These are phyloP conservation scores for Backusella westeae DNA, from an alignment of 192 early-diverging fungal species.

Conservation along the genomic window DNA sequence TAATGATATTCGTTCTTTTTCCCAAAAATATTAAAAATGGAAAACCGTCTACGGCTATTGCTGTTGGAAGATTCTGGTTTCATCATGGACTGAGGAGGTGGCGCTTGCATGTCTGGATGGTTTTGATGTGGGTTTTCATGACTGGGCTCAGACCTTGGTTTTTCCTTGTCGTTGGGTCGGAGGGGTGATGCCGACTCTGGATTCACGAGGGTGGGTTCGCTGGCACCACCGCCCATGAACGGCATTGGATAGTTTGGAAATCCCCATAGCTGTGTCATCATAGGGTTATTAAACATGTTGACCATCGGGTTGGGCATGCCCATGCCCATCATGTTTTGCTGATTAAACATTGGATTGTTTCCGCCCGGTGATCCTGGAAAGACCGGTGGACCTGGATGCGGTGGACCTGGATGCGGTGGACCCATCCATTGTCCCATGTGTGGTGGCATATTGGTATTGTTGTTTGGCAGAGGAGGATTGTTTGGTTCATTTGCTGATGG, in stretches of 20 bases:
- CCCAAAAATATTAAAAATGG: background rate
- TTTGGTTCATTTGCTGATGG: background rate
- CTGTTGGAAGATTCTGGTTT: background rate
- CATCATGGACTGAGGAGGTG: background rate
- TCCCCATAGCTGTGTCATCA: background rate
- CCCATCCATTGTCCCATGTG: background rate
- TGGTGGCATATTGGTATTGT: background rate
- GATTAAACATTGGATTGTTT: background rate
- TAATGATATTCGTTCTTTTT: slow-evolving; percentile 2
- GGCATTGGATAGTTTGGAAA: background rate
- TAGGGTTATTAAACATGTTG: background rate
- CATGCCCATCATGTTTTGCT: slow-evolving; percentile 1
- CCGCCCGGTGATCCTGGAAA: background rate
- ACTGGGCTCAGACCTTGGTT: background rate
- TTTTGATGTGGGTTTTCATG: background rate
- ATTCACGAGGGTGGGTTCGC: background rate
- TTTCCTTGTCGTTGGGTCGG: background rate
- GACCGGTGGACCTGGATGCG: background rate
- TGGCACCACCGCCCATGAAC: background rate
- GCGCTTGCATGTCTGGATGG: background rate
- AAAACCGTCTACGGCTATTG: background rate
- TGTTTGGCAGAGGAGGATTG: background rate
- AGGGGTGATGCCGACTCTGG: background rate
- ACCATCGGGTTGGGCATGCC: background rate
- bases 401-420: background rate